Base-by-base conservation (phyloP, 345 rosid species). In the Physaria fendleri region DNA sequence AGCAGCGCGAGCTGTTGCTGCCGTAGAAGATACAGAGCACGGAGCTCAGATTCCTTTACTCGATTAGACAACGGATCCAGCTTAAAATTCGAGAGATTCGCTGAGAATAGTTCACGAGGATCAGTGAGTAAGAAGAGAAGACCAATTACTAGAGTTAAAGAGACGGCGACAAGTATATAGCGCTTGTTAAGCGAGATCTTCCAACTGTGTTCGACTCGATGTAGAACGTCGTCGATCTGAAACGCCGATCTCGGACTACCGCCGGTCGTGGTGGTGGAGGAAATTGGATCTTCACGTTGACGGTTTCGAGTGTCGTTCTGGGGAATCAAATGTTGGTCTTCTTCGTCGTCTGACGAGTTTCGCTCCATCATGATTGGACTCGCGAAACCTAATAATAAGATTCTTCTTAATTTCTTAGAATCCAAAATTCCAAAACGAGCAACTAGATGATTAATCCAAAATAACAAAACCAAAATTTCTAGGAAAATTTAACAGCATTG, bases 281-380 rank as follows among this genome's bases (percentile, higher is more conserved):
- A 29, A 15, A 27, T 17, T 54, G 23, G 27, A 8, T 75, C 28
- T 62, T 42, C 46, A 5, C 58, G 66, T 42, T 24, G 74, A 60
- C 24, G 33, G 47, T 37, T 56, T 24, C 39, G 56, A 38, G 80
- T 72, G 58, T 87, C 83, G 71, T 84, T 78, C 66, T 81, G 88
- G 11, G 66, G 80, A 52, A 83, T 76, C 14, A 90, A 74, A 60
- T 64, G 75, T 39, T 65, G 78, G 59, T 83, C 97, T 25, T 85
- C 97, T 37, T 90, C 95, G 6, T 86, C 95, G 54, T 90, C 95
- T 2, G 83, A 78, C 8, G 81, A 77, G 60, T 77, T 81, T 7
- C 83, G 73, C 22, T 83, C 87, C 96, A 89, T 89, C 27, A 10
- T 3, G 32, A 59, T 7, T 21, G 29, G 29, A 39, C 34, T 56